These are phyloP conservation scores for Geranium rotundifolium DNA, from an alignment of 345 rosid species.

Conservation along the genomic window DNA sequence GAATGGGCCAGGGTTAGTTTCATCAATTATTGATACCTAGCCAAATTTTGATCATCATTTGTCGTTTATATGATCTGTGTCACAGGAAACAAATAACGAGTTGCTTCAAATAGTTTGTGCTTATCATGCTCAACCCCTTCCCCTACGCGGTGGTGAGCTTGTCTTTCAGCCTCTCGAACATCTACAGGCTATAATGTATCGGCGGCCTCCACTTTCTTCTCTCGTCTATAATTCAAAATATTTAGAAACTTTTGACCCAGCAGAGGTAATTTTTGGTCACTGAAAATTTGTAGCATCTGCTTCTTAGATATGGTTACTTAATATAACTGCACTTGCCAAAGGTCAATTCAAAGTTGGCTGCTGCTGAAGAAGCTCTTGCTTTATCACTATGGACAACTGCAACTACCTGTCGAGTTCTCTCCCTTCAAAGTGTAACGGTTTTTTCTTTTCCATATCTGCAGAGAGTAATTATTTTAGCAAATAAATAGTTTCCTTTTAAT, in stretches of 20 bases:
- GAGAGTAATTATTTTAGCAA: too few relatives aligned
- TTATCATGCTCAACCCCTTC: conserved; percentile 66
- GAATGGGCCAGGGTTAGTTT: conserved; percentile 91
- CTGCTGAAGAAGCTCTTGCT: conserved; percentile 85
- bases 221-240: conserved; percentile 16
- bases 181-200: conserved; percentile 69
- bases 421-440: conserved; percentile 70
- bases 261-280: background rate
- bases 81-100: conserved; percentile 71
- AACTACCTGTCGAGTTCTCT: conserved; percentile 78
- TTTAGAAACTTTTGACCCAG: background rate
- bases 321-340: conserved; percentile 18
- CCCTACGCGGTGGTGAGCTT: conserved; percentile 51
- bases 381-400: conserved; percentile 94
- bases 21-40: background rate
- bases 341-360: conserved; percentile 61
- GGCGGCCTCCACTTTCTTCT: conserved; percentile 49
- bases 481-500: too few relatives aligned
- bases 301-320: background rate
- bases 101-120: conserved; percentile 74
- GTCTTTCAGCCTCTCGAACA: conserved; percentile 85
- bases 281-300: background rate
- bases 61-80: conserved; percentile 15
- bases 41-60: background rate
- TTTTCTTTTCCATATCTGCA: background rate